Evolutionary conservation across 331 rosid species (phyloP).

Genomic region (Quercus phellos): DNA sequence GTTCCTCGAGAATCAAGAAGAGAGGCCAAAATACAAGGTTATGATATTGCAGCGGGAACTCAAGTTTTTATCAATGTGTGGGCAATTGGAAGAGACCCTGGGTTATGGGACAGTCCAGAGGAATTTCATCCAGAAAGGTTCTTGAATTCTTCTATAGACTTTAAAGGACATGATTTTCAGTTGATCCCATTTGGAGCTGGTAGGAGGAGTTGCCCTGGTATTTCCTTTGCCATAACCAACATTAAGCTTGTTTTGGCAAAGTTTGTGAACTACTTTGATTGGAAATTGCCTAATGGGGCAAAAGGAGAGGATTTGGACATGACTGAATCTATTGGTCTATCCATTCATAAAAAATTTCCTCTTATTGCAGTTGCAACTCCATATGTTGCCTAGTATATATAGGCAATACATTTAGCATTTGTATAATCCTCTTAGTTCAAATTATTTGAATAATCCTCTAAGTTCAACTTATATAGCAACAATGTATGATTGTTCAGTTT

Average conservation of each 20-base stretch:
- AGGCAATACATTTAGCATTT: too few species aligned
- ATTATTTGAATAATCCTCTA: too few species aligned
- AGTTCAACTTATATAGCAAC: too few species aligned
- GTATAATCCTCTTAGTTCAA: too few species aligned
- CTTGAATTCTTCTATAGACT: slow-evolving; percentile 18
- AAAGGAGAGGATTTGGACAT: slow-evolving; percentile 20
- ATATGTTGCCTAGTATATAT: background rate
- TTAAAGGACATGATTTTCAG: slow-evolving; percentile 25
- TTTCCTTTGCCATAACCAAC: slow-evolving; percentile 1
- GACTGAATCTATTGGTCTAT: slow-evolving; percentile 16
- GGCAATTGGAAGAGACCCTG: slow-evolving; percentile 20
- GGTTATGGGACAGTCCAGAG: slow-evolving; percentile 16
- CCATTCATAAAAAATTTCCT: slow-evolving; percentile 22
- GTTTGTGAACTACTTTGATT: slow-evolving; percentile 27
- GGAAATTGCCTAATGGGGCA: slow-evolving; percentile 22
- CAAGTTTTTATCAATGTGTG: slow-evolving; percentile 22
- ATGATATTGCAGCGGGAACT: slow-evolving; percentile 32
- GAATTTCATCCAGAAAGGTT: slow-evolving; percentile 38
- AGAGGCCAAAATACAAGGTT: slow-evolving; percentile 14
- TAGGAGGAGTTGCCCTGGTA: slow-evolving; percentile 37
- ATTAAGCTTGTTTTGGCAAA: slow-evolving; percentile 24
- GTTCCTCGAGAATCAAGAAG: slow-evolving; percentile 18
- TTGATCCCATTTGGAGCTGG: slow-evolving; percentile 35
- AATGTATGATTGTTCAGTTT: too few species aligned
- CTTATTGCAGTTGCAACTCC: slow-evolving; percentile 14